phyloP scores from a whole-genome alignment of 805 yeast species.

The Maudiozyma serrabonitensis region DNA sequence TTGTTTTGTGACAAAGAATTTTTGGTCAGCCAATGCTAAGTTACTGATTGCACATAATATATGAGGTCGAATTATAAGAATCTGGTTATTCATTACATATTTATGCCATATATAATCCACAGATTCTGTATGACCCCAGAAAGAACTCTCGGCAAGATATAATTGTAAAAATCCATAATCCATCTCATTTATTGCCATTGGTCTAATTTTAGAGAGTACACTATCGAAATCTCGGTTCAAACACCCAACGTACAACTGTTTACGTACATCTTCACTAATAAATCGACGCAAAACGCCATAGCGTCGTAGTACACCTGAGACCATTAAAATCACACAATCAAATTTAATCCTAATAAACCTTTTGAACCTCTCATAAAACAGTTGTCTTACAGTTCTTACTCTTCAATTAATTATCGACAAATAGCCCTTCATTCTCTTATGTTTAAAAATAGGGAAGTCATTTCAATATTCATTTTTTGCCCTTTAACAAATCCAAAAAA shows the following conservation, averaged over 20 bases:
- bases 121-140: constrained; percentile 21
- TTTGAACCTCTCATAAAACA: too few species aligned
- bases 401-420: too few species aligned
- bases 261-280: constrained; percentile 9
- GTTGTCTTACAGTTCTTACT: too few species aligned
- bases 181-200: constrained; percentile 12
- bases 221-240: constrained; percentile 19
- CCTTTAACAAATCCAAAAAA: too few species aligned
- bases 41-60: constrained; percentile 20
- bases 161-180: constrained; percentile 19
- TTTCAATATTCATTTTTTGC: not conserved
- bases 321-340: too few species aligned
- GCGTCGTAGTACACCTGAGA: too few species aligned
- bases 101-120: constrained; percentile 23
- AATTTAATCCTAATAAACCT: too few species aligned
- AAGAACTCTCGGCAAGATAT: constrained; percentile 17
- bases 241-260: constrained; percentile 14
- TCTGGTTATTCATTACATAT: constrained; percentile 15
- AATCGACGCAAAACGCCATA: constrained; percentile 1
- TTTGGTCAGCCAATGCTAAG: constrained; percentile 16
- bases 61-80: constrained; percentile 15
- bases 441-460: not conserved
- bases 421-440: too few species aligned
- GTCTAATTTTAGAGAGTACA: constrained; percentile 9
- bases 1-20: constrained; percentile 18